Evolutionary conservation across 176 grass and related monocot species (phyloP).

Genomic region (Carex scoparia): DNA sequence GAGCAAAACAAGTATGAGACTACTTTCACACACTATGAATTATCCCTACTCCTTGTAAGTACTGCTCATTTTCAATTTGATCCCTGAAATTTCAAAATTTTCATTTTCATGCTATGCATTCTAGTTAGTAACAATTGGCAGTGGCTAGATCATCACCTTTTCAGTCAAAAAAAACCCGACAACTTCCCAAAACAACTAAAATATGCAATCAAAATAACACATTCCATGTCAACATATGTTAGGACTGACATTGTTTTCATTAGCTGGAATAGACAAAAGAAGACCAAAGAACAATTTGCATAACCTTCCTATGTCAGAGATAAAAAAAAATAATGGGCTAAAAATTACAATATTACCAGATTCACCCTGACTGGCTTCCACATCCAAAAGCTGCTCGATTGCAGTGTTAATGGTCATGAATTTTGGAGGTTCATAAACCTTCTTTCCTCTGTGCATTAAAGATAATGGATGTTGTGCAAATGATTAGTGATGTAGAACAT

Average conservation of each 20-base stretch:
- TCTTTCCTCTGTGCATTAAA: constrained; percentile 65
- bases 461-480: neutral
- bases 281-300: neutral
- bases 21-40: neutral
- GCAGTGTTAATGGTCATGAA: constrained; percentile 92
- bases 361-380: constrained; percentile 42
- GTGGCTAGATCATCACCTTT: neutral
- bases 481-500: neutral
- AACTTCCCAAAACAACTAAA: neutral
- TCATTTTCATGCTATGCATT: neutral
- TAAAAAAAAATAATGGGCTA: neutral
- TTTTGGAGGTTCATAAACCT: constrained; percentile 82
- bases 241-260: neutral
- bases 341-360: constrained; percentile 42
- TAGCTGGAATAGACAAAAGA: neutral
- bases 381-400: constrained; percentile 88
- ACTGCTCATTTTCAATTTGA: neutral
- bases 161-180: neutral
- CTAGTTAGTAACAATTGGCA: neutral
- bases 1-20: neutral
- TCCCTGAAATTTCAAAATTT: neutral
- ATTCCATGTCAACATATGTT: neutral
- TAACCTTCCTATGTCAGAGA: neutral
- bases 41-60: neutral
- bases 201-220: neutral